Percentiles rank a stretch among this genome's conserved stretches.
Conservation (phyloP, 345 rosid genomes). For the Boechera stricta region DNA sequence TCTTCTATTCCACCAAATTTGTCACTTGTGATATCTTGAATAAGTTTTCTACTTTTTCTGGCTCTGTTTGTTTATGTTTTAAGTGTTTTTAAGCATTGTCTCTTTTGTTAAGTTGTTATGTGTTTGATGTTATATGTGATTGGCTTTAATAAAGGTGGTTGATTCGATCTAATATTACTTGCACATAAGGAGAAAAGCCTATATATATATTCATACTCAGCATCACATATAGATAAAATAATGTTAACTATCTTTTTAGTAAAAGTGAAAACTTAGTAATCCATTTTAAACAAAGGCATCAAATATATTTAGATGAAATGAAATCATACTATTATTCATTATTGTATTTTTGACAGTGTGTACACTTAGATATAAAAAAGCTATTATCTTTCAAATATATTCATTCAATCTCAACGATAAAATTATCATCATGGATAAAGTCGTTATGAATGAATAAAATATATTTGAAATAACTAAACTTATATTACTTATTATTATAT, state of each 20-base stretch:
- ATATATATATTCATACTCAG: background rate
- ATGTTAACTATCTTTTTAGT: background rate
- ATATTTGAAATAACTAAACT: background rate
- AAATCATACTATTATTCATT: too few species aligned
- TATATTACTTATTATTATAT: background rate
- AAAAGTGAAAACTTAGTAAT: too few species aligned
- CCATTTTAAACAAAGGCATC: background rate
- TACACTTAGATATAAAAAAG: background rate
- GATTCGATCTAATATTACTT: background rate
- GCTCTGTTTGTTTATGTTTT: background rate
- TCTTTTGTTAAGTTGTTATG: constrained; percentile 3
- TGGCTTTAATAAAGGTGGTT: constrained; percentile 14
- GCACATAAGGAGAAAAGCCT: background rate
- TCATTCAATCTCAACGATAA: background rate
- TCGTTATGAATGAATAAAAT: background rate
- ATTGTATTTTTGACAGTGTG: background rate
- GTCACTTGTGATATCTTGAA: background rate
- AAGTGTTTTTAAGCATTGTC: background rate
- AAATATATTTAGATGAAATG: background rate
- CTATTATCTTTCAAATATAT: background rate
- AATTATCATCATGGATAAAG: background rate
- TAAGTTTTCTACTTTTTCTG: background rate
- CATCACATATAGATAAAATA: background rate
- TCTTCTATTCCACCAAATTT: background rate
- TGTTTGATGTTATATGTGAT: constrained; percentile 5